phyloP scores from a whole-genome alignment of 495 filamentous ascomycete species.

The Melanomma pulvis-pyrius region DNA sequence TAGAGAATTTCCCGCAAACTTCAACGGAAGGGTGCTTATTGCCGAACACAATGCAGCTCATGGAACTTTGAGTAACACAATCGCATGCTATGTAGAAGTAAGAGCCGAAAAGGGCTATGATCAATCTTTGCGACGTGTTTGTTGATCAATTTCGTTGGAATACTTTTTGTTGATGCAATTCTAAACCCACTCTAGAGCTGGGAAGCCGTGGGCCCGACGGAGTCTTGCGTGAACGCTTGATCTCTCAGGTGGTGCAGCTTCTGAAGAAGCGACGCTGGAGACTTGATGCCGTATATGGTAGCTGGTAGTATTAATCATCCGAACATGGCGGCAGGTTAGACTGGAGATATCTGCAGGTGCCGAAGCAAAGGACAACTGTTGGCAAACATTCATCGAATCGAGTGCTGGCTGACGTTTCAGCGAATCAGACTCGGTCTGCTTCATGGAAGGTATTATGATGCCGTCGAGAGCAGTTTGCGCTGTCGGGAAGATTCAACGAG shows the following conservation, averaged over 20 bases:
- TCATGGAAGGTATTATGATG: neutral
- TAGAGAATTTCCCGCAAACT: constrained; percentile 19
- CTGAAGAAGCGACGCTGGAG: neutral
- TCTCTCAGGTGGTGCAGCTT: neutral
- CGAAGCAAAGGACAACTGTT: no score
- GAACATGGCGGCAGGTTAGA: no score
- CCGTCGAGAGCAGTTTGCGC: neutral
- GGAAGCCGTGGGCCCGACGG: neutral
- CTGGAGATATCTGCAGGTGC: no score
- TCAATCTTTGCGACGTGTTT: constrained; percentile 5
- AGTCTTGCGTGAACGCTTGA: neutral
- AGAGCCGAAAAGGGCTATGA: neutral
- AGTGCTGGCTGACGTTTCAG: neutral
- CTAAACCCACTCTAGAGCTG: neutral
- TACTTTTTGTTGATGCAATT: neutral
- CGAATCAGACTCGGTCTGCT: neutral
- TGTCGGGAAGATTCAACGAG: neutral
- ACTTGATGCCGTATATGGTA: neutral
- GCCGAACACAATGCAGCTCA: constrained; percentile 9
- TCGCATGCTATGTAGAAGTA: constrained; percentile 21
- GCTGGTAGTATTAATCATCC: no score
- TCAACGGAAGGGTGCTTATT: constrained; percentile 6
- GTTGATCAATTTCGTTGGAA: neutral
- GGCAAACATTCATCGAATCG: neutral
- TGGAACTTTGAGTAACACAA: constrained; percentile 24